Percentiles rank a stretch among this genome's conserved stretches.
phyloP scores from a whole-genome alignment of 306 rosid genomes.

The Ochetophila trinervis region DNA sequence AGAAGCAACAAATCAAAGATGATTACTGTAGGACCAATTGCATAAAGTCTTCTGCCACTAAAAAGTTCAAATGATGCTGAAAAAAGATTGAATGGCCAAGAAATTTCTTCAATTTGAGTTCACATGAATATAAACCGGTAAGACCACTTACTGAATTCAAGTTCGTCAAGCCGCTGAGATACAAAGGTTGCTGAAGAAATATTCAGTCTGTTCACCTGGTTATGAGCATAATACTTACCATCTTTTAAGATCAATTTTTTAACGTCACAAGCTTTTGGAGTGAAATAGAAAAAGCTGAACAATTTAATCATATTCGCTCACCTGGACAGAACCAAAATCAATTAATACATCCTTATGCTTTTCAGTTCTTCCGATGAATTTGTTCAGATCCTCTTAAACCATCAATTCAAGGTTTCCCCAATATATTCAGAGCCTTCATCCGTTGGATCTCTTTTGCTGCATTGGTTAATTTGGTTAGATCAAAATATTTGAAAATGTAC shows the following conservation, averaged over 20 bases:
- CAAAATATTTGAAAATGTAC: no score
- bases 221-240: neutral
- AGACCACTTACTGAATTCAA: neutral
- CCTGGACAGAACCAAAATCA: neutral
- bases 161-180: neutral
- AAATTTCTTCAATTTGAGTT: neutral
- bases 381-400: neutral
- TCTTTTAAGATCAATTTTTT: neutral
- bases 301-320: neutral
- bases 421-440: slow-evolving; percentile 43
- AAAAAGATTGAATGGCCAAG: neutral
- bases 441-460: slow-evolving; percentile 47
- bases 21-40: neutral
- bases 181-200: neutral
- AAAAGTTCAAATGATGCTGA: neutral
- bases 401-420: slow-evolving; percentile 25
- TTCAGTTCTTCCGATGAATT: slow-evolving; percentile 2
- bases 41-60: neutral
- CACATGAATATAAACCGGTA: neutral
- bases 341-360: neutral
- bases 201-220: slow-evolving; percentile 6
- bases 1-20: no score
- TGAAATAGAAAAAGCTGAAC: slow-evolving; percentile 3
- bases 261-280: neutral
- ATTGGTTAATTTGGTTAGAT: neutral